Base-by-base conservation (phyloP, 2,329 filamentous ascomycete genomes). In the Diaporthe ilicicola region DNA sequence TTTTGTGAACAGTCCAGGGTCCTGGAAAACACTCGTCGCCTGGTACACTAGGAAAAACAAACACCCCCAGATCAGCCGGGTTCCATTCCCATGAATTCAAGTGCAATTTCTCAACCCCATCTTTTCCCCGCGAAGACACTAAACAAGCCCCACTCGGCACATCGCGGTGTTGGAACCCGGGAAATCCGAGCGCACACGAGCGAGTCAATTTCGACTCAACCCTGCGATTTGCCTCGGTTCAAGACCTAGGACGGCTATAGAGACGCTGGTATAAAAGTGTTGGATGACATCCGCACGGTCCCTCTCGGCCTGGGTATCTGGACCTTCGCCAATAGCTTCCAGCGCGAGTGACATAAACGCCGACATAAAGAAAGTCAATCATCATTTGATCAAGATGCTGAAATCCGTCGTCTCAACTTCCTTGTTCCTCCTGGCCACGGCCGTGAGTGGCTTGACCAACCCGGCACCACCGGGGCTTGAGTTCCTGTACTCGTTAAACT, bases 401-500 rank as follows among this genome's bases (percentile, higher is more conserved):
- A 50, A 64, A 15, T 64, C 59, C 13, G 12, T 50, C 7, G 13
- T 64, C 29, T 37, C 59, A 10, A 37, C 59, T 3, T 50, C 44
- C n/a, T 27, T 64, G 13, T 19, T 50, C 29, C 1, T 64, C 44
- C 12, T 50, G 44, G 59, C 59, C 29, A 37, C 59, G 17, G 59
- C n/a, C 12, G 44, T 50, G 29, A 37, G 13, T 27, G 59, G 59
- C 59, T 12, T 50, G 29, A 27, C 44, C 12, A 68, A 54, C 10
- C 73, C 70, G 3, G 44, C 37, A 22, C 37, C 76, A 2, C 78
- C 78, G 0, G 74, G 75, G 24, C 71, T 78, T 39, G 75, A 70
- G 4, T 78, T 71, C 61, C 74, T 79, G 4, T 79, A 78, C 72
- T 77, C 76, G 1, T 72, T 77, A 34, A 78, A 78, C 67, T 76